These are phyloP conservation scores for Podospora conica DNA, from an alignment of 495 filamentous ascomycete genomes.

Conservation along the genomic window DNA sequence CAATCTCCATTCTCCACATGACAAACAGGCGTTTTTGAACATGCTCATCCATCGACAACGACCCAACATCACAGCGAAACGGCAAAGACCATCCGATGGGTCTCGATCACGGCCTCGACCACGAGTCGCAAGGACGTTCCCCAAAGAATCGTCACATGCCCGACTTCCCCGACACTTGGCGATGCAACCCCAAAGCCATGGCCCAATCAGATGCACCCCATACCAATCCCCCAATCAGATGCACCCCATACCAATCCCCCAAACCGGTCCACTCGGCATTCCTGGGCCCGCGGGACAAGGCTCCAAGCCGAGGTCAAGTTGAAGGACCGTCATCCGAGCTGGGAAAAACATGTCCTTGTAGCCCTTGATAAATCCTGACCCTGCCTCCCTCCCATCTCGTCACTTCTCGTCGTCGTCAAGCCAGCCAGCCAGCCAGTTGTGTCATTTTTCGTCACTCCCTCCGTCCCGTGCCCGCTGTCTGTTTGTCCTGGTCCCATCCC, in stretches of 20 bases:
- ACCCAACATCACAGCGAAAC: background rate
- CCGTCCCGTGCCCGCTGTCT: background rate
- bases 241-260: conserved; percentile 19
- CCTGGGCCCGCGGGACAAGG: background rate
- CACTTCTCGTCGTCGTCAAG: background rate
- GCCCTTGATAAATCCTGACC: background rate
- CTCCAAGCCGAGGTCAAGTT: background rate
- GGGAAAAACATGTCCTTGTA: background rate
- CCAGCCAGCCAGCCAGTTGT: background rate
- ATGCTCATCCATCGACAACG: background rate
- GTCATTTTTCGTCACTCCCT: background rate
- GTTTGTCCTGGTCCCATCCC: background rate
- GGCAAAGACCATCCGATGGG: background rate
- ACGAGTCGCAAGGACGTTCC: background rate
- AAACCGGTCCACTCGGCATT: background rate
- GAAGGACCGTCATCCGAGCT: background rate
- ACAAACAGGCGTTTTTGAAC: background rate
- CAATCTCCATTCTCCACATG: background rate
- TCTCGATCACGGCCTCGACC: background rate
- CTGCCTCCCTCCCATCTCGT: background rate
- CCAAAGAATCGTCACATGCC: conserved; percentile 20
- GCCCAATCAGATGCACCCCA: conserved; percentile 8
- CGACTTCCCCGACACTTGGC: background rate
- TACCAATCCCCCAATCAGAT: conserved; percentile 8
- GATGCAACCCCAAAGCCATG: background rate